Conservation (phyloP, 768 basidiomycete species). For the Dioszegia aurantiaca region DNA sequence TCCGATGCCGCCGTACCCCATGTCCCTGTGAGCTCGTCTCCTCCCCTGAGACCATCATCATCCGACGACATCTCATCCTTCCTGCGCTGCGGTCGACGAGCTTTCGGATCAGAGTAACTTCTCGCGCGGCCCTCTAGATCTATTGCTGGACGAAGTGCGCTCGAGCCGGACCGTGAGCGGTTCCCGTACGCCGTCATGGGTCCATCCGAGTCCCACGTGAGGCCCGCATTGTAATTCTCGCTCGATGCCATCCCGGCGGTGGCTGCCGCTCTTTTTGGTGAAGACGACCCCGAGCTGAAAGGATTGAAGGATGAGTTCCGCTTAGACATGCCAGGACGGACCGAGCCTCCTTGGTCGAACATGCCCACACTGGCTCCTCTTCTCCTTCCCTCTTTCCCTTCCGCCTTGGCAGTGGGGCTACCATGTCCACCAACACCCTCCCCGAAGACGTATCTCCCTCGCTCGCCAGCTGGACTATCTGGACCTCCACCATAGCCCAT, state of each 20-base stretch:
- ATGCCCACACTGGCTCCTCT: conserved; percentile 17
- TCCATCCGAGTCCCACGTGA: conserved; percentile 40
- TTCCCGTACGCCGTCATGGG: conserved; percentile 24
- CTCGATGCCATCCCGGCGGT: conserved; percentile 11
- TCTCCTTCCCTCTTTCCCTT: conserved; percentile 19
- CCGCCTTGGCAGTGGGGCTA: conserved; percentile 9
- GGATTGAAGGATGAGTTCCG: conserved; percentile 34
- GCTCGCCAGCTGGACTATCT: conserved; percentile 2
- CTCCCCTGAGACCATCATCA: conserved; percentile 7
- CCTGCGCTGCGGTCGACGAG: background rate
- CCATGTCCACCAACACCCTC: conserved; percentile 37
- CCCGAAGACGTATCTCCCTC: conserved; percentile 44
- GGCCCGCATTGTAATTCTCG: conserved; percentile 39
- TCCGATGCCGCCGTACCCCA: conserved; percentile 21
- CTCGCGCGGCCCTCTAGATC: conserved; percentile 11
- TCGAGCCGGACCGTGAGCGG: conserved; percentile 26
- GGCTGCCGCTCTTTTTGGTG: conserved; percentile 8
- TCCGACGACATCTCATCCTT: conserved; percentile 10
- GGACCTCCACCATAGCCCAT: conserved; percentile 15
- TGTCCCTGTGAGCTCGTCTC: conserved; percentile 2
- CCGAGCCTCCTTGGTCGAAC: conserved; percentile 1
- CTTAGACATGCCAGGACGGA: conserved; percentile 18
- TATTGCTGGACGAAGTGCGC: conserved; percentile 11
- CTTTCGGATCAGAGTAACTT: conserved; percentile 10
- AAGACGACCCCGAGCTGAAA: conserved; percentile 19